Evolutionary conservation across 768 basidiomycete species (phyloP).

Genomic region (Calocera viscosa): DNA sequence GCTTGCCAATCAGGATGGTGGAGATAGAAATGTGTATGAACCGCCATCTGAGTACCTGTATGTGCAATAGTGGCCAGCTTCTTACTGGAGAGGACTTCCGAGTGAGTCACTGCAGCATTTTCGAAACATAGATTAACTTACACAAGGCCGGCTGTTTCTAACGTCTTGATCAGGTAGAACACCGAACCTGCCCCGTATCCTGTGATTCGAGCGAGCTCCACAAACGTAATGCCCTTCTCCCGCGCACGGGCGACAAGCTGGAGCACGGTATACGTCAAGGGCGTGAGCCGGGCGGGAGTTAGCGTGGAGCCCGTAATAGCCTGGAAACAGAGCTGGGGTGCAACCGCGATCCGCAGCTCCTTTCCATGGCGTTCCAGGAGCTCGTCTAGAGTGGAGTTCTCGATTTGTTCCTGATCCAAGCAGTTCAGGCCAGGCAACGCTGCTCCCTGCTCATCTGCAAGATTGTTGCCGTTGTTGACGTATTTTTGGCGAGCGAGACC

Average conservation of each 20-base stretch:
- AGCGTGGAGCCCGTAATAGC: conserved; percentile 61
- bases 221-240: conserved; percentile 62
- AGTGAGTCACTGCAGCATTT: neutral
- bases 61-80: conserved; percentile 16
- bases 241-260: conserved; percentile 75
- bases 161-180: conserved; percentile 69
- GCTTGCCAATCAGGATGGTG: conserved; percentile 38
- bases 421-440: conserved; percentile 20
- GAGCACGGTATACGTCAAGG: conserved; percentile 72
- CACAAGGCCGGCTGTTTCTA: conserved; percentile 63
- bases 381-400: conserved; percentile 41
- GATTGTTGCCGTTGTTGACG: conserved; percentile 19
- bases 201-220: conserved; percentile 62
- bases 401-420: conserved; percentile 38
- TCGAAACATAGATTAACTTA: conserved; percentile 29
- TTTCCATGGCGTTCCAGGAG: conserved; percentile 48
- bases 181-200: conserved; percentile 83
- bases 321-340: conserved; percentile 58
- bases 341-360: conserved; percentile 57
- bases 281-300: conserved; percentile 67
- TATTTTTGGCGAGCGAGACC: conserved; percentile 35
- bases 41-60: conserved; percentile 48
- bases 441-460: conserved; percentile 9
- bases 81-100: conserved; percentile 16
- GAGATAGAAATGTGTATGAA: conserved; percentile 77